Evolutionary conservation across 2,329 filamentous ascomycete genomes (phyloP), one percentile per base, ranked within the genome.

Genomic region (Sporothrix globosa): DNA sequence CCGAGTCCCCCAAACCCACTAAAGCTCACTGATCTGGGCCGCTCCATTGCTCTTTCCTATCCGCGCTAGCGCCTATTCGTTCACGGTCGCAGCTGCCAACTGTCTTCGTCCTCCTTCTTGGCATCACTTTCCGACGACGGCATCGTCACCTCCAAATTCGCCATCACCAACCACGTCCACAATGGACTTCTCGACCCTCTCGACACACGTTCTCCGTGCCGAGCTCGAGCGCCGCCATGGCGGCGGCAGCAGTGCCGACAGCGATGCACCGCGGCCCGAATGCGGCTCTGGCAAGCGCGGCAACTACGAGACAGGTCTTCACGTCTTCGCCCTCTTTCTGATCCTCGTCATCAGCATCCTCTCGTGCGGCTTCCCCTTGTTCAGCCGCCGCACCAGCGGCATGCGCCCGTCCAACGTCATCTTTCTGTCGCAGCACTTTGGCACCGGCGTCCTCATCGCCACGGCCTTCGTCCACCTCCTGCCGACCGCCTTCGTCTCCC

Each of bases 371-470:
- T 88, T 92, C 68, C 90, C 90, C 1, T 81, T 92, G 46, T 80
- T 92, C 69, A 90, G 88, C 11, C 85, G 86, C 68, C 85, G 87
- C 73, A 82, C 85, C 50, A 86, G 85, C 50, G 83, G 88, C 69
- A 85, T 83, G 67, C 85, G 86, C 69, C 88, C 89, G 68, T 84
- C 83, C 73, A 83, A 79, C 27, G 84, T 91, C 75, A 84, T 91
- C 73, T 90, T 91, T 77, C 82, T 89, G 73, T 89, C 88, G 75
- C 88, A 91, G 74, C 91, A 93, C 80, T 91, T 92, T 74, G 91
- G 92, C 76, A 96, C 92, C 0, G 92, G 92, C 71, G 92, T 96
- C 24, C 83, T 96, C n/a, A 90, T 96, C 73, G 92, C 92, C 13
- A 96, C 92, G 0, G 92, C 92, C 69, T 96, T 96, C 76, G 91